Evolutionary conservation across 2,329 filamentous ascomycete species (phyloP).

Genomic region (Ophiocordyceps sinensis): DNA sequence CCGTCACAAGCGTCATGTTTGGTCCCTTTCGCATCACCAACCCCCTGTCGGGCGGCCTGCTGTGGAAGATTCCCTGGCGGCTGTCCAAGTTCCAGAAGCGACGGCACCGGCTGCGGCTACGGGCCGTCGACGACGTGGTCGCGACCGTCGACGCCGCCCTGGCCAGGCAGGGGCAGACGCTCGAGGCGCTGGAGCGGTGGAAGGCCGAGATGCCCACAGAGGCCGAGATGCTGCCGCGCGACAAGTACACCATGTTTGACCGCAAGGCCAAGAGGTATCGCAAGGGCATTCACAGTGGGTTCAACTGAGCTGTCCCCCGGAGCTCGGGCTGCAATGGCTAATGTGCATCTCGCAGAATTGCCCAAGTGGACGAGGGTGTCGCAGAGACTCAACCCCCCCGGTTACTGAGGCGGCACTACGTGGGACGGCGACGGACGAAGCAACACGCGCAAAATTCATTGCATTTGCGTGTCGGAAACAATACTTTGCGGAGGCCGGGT

Average conservation of each 20-base stretch:
- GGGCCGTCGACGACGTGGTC: constrained; percentile 77
- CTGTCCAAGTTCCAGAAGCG: constrained; percentile 84
- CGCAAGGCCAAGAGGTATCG: constrained; percentile 89
- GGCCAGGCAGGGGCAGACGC: constrained; percentile 53
- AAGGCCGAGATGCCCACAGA: constrained; percentile 93
- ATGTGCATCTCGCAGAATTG: constrained; percentile 37
- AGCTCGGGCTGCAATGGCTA: background rate
- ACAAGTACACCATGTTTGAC: constrained; percentile 98
- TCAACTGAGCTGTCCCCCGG: background rate
- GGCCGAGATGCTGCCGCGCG: constrained; percentile 84
- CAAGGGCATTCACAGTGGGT: constrained; percentile 94
- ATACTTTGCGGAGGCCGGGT: too few species aligned
- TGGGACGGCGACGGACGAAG: constrained; percentile 1
- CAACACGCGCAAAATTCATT: background rate
- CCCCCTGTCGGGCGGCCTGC: constrained; percentile 61
- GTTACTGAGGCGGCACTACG: constrained; percentile 48
- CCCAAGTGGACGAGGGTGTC: constrained; percentile 94
- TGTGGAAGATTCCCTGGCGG: constrained; percentile 97
- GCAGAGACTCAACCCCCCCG: constrained; percentile 84
- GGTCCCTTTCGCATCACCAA: constrained; percentile 69
- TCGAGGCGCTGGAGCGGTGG: constrained; percentile 76
- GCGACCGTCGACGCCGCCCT: constrained; percentile 69
- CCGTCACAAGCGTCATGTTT: constrained; percentile 48
- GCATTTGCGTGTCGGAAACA: too few species aligned
- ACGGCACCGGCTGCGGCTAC: constrained; percentile 69